Conservation (phyloP, 768 basidiomycete species). For the Epithele typhae region DNA sequence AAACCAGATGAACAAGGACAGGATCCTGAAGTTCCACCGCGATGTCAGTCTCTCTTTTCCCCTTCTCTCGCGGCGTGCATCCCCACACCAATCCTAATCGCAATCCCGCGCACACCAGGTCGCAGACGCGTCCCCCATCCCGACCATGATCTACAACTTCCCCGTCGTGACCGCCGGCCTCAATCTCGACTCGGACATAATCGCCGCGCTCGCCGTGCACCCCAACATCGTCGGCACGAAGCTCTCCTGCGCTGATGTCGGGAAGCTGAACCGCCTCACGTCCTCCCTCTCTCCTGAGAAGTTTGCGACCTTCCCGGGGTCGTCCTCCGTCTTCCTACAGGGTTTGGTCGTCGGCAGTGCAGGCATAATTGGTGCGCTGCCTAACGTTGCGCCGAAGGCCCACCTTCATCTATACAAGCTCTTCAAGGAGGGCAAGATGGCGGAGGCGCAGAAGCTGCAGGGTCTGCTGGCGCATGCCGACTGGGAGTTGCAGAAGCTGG, state of each 20-base stretch:
- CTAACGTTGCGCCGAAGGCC: conserved; percentile 44
- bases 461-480: conserved; percentile 61
- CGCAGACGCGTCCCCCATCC: conserved; percentile 62
- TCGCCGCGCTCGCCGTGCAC: conserved; percentile 64
- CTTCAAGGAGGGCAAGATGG: conserved; percentile 46
- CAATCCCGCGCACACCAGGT: no score
- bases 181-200: conserved; percentile 78
- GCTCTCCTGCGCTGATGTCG: conserved; percentile 81
- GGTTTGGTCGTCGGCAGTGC: conserved; percentile 39
- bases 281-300: conserved; percentile 47
- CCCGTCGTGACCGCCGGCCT: conserved; percentile 76
- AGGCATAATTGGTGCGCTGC: conserved; percentile 40
- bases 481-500: conserved; percentile 57
- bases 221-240: conserved; percentile 86
- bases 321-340: conserved; percentile 58
- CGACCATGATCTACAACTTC: conserved; percentile 83
- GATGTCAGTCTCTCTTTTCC: conserved; percentile 36
- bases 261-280: conserved; percentile 75
- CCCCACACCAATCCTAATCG: conserved; percentile 14
- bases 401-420: conserved; percentile 48
- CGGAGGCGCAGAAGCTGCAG: conserved; percentile 60
- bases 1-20: conserved; percentile 55
- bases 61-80: not conserved
- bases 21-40: conserved; percentile 62
- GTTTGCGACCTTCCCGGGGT: conserved; percentile 74